Percentiles rank a stretch among this genome's conserved stretches.
phyloP scores from a whole-genome alignment of 139 green algal genomes.

The Coelastrella sp. region DNA sequence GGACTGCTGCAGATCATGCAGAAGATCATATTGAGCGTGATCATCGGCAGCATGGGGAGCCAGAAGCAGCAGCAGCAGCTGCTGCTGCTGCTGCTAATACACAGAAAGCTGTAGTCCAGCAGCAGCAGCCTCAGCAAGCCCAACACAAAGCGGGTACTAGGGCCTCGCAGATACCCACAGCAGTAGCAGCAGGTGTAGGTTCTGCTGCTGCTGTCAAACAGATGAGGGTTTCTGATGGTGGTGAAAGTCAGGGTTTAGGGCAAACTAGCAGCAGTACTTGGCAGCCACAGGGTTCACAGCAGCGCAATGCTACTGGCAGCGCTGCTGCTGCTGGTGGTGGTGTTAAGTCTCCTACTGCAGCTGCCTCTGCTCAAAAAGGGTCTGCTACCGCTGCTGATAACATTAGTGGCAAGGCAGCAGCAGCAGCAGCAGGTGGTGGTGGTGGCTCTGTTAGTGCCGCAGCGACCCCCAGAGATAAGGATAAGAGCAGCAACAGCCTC shows the following conservation, averaged over 20 bases:
- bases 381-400: not conserved
- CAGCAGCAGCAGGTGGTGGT: constrained; percentile 23
- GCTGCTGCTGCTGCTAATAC: not conserved
- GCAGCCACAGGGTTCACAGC: not conserved
- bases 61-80: constrained; percentile 23
- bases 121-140: not conserved
- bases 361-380: too few species aligned
- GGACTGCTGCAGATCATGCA: not conserved
- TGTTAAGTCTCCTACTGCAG: too few species aligned
- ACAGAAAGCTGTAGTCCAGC: not conserved
- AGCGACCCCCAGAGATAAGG: constrained; percentile 4
- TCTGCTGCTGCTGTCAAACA: not conserved
- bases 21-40: not conserved
- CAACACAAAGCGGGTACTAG: too few species aligned
- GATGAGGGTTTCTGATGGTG: not conserved
- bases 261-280: constrained; percentile 29
- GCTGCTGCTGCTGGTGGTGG: not conserved
- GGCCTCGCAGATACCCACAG: too few species aligned
- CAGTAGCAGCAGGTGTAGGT: constrained; percentile 2
- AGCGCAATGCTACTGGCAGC: not conserved
- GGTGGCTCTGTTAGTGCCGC: too few species aligned
- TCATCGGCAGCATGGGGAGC: constrained; percentile 9
- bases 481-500: not conserved
- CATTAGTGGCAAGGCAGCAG: not conserved
- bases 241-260: not conserved